Evolutionary conservation across 179 eudicot species (phyloP).

Genomic region (Corrigiola litoralis): DNA sequence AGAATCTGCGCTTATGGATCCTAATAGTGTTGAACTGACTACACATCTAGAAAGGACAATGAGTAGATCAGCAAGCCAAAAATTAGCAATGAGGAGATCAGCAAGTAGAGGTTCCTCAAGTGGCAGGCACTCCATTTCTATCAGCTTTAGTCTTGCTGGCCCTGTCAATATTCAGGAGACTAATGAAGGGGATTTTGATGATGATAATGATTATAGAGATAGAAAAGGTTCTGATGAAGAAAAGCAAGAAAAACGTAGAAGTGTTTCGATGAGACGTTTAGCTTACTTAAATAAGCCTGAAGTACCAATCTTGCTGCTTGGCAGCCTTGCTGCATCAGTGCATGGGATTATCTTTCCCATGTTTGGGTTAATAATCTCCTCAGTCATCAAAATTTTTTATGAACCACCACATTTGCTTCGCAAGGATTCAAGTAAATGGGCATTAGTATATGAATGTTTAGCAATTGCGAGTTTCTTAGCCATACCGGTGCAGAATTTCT

Average conservation of each 20-base stretch:
- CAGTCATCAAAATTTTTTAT: constrained; percentile 58
- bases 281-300: constrained; percentile 66
- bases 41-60: constrained; percentile 26
- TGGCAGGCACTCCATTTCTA: constrained; percentile 41
- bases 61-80: constrained; percentile 46
- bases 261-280: constrained; percentile 44
- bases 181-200: constrained; percentile 10
- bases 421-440: constrained; percentile 60
- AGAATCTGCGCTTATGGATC: constrained; percentile 26
- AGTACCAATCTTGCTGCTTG: constrained; percentile 51
- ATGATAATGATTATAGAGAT: background rate
- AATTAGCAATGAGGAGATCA: constrained; percentile 43
- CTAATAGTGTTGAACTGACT: constrained; percentile 6
- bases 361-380: constrained; percentile 55
- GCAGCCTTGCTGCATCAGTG: constrained; percentile 50
- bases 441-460: constrained; percentile 36
- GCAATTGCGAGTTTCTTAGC: constrained; percentile 33
- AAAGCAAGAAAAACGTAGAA: constrained; percentile 20
- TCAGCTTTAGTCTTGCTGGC: constrained; percentile 29
- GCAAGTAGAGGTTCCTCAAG: constrained; percentile 48
- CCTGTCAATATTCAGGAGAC: constrained; percentile 33
- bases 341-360: constrained; percentile 64
- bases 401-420: constrained; percentile 43
- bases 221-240: constrained; percentile 4
- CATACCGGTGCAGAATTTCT: constrained; percentile 53